Evolutionary conservation across 768 basidiomycete species (phyloP).

Genomic region (Auricularia auricula-judae): DNA sequence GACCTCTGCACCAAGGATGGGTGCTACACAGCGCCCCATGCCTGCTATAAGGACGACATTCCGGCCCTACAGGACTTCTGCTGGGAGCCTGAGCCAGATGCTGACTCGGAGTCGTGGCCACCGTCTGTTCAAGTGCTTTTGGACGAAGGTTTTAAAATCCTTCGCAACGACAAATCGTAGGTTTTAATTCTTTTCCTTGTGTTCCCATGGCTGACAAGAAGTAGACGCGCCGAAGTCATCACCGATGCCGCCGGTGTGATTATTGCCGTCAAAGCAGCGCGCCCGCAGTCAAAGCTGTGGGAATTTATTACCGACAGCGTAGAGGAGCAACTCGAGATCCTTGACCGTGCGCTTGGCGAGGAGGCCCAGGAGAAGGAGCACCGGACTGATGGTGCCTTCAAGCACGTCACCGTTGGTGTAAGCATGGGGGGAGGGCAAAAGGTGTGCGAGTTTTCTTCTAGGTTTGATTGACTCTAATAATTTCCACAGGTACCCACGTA

Average conservation of each 20-base stretch:
- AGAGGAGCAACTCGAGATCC: neutral
- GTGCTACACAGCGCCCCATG: neutral
- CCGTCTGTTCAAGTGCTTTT: neutral
- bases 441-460: neutral
- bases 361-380: neutral
- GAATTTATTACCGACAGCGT: neutral
- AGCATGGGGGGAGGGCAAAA: neutral
- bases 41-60: neutral
- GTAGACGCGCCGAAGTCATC: neutral
- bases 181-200: neutral
- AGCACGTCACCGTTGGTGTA: neutral
- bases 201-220: neutral
- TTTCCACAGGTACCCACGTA: neutral
- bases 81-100: neutral
- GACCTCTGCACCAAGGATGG: neutral
- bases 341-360: neutral
- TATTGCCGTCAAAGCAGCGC: neutral
- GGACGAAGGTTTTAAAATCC: neutral
- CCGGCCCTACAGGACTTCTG: neutral
- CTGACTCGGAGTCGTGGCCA: neutral
- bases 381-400: neutral
- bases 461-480: neutral
- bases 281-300: neutral
- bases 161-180: neutral
- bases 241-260: neutral